phyloP scores from a whole-genome alignment of 1,139 yeast species.

The Hansenula sp. region DNA sequence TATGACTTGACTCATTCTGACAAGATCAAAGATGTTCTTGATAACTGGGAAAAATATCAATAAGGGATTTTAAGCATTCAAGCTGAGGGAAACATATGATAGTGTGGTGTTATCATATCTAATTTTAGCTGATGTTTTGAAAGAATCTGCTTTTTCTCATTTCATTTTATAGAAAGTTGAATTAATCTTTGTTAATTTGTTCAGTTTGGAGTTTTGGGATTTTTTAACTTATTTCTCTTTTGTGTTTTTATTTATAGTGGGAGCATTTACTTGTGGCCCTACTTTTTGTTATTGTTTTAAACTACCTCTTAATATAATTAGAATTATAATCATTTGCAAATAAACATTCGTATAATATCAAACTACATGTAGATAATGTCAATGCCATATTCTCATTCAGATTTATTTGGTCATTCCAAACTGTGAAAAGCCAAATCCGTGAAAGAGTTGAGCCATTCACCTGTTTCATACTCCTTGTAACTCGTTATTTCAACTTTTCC shows the following conservation, averaged over 20 bases:
- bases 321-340: constrained; percentile 1
- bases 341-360: background rate
- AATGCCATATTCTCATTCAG: no score
- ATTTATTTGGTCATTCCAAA: constrained; percentile 4
- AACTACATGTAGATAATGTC: background rate
- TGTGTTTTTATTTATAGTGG: constrained; percentile 1
- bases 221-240: constrained; percentile 1
- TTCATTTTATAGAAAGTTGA: background rate
- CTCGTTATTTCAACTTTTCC: constrained; percentile 18
- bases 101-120: constrained; percentile 11
- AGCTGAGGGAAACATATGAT: background rate
- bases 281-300: background rate
- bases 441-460: constrained; percentile 50
- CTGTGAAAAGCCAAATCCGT: constrained; percentile 48
- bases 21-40: constrained; percentile 83
- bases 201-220: constrained; percentile 1
- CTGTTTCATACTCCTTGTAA: constrained; percentile 26
- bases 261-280: background rate
- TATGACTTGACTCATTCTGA: constrained; percentile 88
- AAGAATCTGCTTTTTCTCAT: background rate
- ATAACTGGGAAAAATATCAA: constrained; percentile 87
- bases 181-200: background rate
- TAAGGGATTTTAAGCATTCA: constrained; percentile 9
- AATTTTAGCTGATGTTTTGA: background rate
- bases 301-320: background rate